Evolutionary conservation across 2,329 filamentous ascomycete genomes (phyloP).

Genomic region (Aspergillus uvarum): DNA sequence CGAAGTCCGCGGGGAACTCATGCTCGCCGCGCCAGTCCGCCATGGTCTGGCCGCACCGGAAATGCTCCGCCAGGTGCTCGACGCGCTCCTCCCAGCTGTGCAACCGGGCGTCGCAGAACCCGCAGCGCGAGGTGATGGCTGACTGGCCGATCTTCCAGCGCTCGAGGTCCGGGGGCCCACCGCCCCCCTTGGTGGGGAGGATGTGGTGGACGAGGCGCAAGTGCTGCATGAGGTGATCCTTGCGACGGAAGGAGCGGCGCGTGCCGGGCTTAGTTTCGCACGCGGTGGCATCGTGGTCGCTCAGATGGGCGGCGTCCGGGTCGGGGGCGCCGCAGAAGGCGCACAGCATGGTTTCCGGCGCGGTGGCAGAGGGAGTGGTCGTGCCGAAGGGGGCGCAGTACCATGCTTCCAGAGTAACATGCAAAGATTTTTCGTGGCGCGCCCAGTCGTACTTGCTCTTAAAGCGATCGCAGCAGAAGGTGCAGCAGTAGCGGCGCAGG

Average conservation of each 20-base stretch:
- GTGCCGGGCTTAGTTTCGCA: slow-evolving; percentile 55
- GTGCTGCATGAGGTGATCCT: slow-evolving; percentile 59
- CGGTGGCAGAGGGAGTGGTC: slow-evolving; percentile 20
- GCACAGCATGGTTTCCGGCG: slow-evolving; percentile 22
- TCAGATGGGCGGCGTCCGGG: slow-evolving; percentile 52
- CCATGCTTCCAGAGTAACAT: slow-evolving; percentile 50
- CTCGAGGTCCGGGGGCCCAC: slow-evolving; percentile 39
- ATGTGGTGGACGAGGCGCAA: slow-evolving; percentile 51
- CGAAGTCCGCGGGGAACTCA: too few species aligned
- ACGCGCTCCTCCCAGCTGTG: too few species aligned
- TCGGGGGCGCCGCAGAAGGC: slow-evolving; percentile 53
- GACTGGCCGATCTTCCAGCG: slow-evolving; percentile 46
- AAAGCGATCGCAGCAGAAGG: not conserved
- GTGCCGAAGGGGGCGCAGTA: slow-evolving; percentile 56
- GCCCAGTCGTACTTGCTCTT: slow-evolving; percentile 48
- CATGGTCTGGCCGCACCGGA: too few species aligned
- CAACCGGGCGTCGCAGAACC: slow-evolving; percentile 19
- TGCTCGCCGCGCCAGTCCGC: too few species aligned
- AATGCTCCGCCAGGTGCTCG: too few species aligned
- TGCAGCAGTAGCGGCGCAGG: not conserved
- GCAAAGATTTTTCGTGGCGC: slow-evolving; percentile 49
- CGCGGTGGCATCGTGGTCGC: slow-evolving; percentile 51
- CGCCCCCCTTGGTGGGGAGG: slow-evolving; percentile 31
- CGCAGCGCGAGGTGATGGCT: slow-evolving; percentile 46
- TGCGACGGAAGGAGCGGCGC: slow-evolving; percentile 58